Base-by-base conservation (phyloP, 805 yeast genomes). In the Tetrapisispora pingtungensis region DNA sequence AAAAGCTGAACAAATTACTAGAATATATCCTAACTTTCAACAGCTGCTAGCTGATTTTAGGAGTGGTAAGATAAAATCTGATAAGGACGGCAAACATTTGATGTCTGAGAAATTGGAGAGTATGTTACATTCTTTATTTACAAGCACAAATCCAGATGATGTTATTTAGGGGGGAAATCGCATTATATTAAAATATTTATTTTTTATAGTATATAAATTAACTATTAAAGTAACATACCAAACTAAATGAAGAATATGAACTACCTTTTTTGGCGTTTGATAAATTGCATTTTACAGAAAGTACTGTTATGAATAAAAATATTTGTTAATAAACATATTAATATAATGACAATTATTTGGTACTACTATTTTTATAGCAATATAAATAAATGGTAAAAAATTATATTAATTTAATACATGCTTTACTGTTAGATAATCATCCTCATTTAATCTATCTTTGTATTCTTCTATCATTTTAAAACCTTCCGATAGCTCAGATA, bases 51-150 rank as follows among this genome's bases (percentile, higher is more conserved):
- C 50, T 39, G 67, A 52, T 61, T 62, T 54, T 37, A 49, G 41
- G 41, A 53, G 43, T 53, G 71, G 53, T 7, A 49, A 65, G 13
- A 52, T 74, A 26, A 74, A 72, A 12, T 50, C 58, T 27, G 77
- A 70, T 22, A 54, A 46, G 1, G 66, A 67, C 45, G 80, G 75
- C 1, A 67, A 69, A 46, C 66, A 68, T 40, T 56, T 77, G 15
- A 66, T 75, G 47, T 71, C 81, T 12, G 74, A 73, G 13, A 67
- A 75, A 28, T 69, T 75, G 42, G 81, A 76, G 45, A 57, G 52
- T 14, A 68, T 75, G 14, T 59, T 81, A 61, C 64, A 56, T 43
- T 70, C 66, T 40, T 58, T 78, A 12, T 72, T 82, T 44, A 66
- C 67, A 1, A 66, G 79, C 10, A 63, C 59, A 4, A 73, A 81